Base-by-base conservation (phyloP, 176 grass and related monocot genomes). In the Eragrostis curvula region DNA sequence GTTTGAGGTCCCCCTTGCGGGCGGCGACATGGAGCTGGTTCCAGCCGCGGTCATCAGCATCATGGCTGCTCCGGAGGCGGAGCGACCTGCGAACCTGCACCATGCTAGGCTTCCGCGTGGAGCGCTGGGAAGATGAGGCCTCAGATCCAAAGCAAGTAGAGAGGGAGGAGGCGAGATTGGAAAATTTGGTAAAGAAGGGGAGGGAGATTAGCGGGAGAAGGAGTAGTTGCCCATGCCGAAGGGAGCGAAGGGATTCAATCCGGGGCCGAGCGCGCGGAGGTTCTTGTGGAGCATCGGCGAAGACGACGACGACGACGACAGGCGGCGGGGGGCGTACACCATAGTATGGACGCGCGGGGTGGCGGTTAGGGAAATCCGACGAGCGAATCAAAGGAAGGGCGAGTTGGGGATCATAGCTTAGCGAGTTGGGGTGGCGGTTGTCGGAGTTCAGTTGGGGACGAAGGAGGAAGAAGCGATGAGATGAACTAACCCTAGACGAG, bases 161-260 rank as follows among this genome's bases (percentile, higher is more conserved):
- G 65, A 56, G 20, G 44, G 18, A 66, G 60, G 25, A 6, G 11
- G 17, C 27, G 44, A 45, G 28, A 49, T 32, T 1, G 45, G 32
- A 25, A 23, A 58, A 55, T 20, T 27, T n/a, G 9, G 67, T 1
- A 24, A 62, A 40, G 2, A 15, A 43, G 23, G 66, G 21, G 1
- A 59, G 47, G 25, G 51, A 30, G 50, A 30, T 91, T 91, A 98
- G 82, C 92, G 90, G 73, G 92, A 92, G 45, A 77, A 77, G 41
- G 73, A 73, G 86, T 95, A 95, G 88, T 95, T 98, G 36, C 90
- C 92, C 96, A 98, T 98, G 88, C 90, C 88, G 61, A 77, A 72
- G 67, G 92, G 96, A 7, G 92, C 90, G 7, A 97, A 98, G 73
- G 95, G 95, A 98, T 98, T 98, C 84, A 98, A 81, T 8, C 95